Percentiles rank a stretch among this genome's conserved stretches.
These are phyloP conservation scores for Diaporthe vexans DNA, from an alignment of 2,329 filamentous ascomycete species.

Conservation along the genomic window DNA sequence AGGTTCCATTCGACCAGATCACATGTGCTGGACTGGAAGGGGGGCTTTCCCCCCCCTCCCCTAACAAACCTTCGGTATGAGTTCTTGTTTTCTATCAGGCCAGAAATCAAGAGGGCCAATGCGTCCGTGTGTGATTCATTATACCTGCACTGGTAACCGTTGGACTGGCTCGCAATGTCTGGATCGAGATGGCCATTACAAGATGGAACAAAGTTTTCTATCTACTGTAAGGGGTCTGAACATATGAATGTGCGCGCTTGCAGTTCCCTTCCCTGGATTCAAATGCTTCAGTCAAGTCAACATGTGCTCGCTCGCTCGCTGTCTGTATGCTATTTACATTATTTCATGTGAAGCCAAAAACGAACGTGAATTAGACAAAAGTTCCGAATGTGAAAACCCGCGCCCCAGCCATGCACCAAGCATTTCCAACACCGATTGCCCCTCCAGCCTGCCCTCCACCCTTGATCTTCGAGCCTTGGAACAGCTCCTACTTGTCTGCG, in stretches of 20 bases:
- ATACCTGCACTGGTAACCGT: too few relatives aligned
- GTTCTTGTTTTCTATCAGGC: too few relatives aligned
- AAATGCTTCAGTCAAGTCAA: constrained; percentile 36
- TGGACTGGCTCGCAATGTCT: too few relatives aligned
- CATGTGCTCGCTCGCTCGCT: constrained; percentile 33
- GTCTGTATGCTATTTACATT: constrained; percentile 3
- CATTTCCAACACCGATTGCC: background rate
- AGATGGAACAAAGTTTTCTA: constrained; percentile 16
- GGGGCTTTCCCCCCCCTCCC: too few relatives aligned
- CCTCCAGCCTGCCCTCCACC: background rate
- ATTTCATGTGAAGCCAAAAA: background rate
- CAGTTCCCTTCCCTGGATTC: background rate
- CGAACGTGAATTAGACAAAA: background rate
- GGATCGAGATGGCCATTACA: too few relatives aligned
- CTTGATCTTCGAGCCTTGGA: too few relatives aligned
- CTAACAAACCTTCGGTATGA: too few relatives aligned
- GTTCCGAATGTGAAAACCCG: background rate
- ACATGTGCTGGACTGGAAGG: too few relatives aligned
- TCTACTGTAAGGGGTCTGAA: constrained; percentile 30
- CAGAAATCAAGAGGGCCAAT: too few relatives aligned
- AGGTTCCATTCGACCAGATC: too few relatives aligned
- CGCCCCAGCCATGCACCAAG: background rate
- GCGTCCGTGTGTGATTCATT: too few relatives aligned
- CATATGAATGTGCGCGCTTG: constrained; percentile 6
- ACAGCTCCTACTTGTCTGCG: background rate